These are phyloP conservation scores for Luvunga scandens DNA, from an alignment of 345 rosid genomes.

Conservation along the genomic window DNA sequence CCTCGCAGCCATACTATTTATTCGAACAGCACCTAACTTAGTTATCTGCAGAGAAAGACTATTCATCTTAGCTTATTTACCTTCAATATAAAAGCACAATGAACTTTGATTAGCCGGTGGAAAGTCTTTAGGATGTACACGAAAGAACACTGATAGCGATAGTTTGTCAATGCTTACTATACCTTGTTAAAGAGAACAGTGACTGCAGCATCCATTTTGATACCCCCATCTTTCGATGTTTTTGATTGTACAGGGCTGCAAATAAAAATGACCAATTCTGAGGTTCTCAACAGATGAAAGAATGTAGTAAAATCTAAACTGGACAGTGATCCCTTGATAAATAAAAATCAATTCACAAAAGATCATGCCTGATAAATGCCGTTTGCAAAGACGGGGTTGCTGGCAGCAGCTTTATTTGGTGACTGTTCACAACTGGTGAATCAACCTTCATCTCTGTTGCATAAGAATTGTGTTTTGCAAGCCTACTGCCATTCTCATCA, in stretches of 20 bases:
- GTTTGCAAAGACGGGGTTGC: constrained; percentile 59
- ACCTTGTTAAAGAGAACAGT: constrained; percentile 80
- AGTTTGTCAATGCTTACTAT: background rate
- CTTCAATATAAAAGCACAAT: no score
- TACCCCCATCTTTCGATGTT: constrained; percentile 85
- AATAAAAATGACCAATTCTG: constrained; percentile 1
- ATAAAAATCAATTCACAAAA: background rate
- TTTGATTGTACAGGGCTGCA: constrained; percentile 86
- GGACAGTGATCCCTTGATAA: background rate
- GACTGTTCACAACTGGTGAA: constrained; percentile 39
- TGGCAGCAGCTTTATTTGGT: background rate
- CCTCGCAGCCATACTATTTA: constrained; percentile 72
- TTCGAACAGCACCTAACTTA: constrained; percentile 77
- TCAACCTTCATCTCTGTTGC: constrained; percentile 71
- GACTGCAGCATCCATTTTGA: constrained; percentile 86
- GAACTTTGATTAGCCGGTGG: background rate
- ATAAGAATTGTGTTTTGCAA: constrained; percentile 69
- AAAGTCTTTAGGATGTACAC: background rate
- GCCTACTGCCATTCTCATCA: constrained; percentile 59
- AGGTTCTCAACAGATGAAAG: background rate
- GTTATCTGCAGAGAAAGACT: constrained; percentile 40
- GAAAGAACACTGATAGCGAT: background rate
- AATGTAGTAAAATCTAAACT: constrained; percentile 5
- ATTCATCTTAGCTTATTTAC: no score
- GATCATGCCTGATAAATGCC: constrained; percentile 66